These are phyloP conservation scores for Verticillium tricorpus DNA, from an alignment of 2,329 filamentous ascomycete genomes.

Conservation along the genomic window DNA sequence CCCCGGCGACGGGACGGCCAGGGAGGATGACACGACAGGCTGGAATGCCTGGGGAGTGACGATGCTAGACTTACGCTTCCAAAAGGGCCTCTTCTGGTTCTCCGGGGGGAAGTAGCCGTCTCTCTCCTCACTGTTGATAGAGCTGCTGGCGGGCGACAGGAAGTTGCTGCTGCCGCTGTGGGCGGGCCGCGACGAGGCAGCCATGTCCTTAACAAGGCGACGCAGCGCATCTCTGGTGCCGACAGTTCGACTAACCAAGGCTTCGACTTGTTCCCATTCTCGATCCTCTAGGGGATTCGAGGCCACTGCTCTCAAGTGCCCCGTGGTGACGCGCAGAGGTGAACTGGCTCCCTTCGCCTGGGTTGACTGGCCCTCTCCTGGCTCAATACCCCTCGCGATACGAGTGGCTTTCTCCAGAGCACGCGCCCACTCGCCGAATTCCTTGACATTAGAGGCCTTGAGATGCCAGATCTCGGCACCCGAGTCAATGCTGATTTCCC, in stretches of 20 bases:
- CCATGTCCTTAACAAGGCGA: constrained; percentile 79
- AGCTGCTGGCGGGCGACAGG: constrained; percentile 26
- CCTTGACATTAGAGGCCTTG: constrained; percentile 72
- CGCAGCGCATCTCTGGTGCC: constrained; percentile 86
- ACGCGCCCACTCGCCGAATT: constrained; percentile 83
- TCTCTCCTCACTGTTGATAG: constrained; percentile 33
- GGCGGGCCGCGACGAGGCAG: constrained; percentile 50
- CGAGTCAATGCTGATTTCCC: constrained; percentile 94
- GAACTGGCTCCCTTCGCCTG: constrained; percentile 14
- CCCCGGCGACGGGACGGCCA: constrained; percentile 39
- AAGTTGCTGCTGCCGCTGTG: constrained; percentile 27
- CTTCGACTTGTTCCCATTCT: constrained; percentile 85
- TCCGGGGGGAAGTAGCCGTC: constrained; percentile 50
- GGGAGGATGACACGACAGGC: constrained; percentile 29
- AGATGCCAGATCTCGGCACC: constrained; percentile 97
- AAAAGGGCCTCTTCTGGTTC: constrained; percentile 70
- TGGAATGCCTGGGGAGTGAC: constrained; percentile 37
- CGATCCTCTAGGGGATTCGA: constrained; percentile 58
- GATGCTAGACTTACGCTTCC: constrained; percentile 78
- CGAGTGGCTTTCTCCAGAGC: constrained; percentile 81
- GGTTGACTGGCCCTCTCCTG: constrained; percentile 18
- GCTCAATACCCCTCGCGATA: constrained; percentile 51
- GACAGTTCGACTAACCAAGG: constrained; percentile 78
- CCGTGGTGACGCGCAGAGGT: constrained; percentile 21
- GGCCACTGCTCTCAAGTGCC: constrained; percentile 19